Evolutionary conservation across 768 basidiomycete genomes (phyloP), one percentile per base, ranked within the genome.

Genomic region (Botryobasidium botryosum): DNA sequence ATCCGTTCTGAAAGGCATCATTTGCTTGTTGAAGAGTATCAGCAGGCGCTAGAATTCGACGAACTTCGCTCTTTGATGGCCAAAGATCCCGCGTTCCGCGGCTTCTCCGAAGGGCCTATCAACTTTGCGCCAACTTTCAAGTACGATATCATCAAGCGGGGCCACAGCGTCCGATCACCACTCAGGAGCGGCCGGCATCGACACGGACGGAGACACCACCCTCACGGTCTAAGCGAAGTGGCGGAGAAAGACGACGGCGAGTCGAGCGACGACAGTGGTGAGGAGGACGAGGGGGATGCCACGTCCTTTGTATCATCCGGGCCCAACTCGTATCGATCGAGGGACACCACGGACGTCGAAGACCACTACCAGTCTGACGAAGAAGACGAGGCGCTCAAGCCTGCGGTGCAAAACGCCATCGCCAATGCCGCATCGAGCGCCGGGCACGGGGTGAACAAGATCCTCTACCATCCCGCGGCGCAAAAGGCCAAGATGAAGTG

Each of bases 111-210:
- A 59, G 85, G 70, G 0, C 62, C 67, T 0, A 94, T 94, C 48
- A 57, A 77, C 53, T 96, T 96, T 51, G 75, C 86, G 4, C 90
- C 90, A 0, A 94, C 91, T 0, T 96, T 91, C 70, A 94, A 94
- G 55, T 88, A 87, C 55, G 79, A 91, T 52, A 80, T 91, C 5
- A 59, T 74, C 44, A 70, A 74, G 58, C 68, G 65, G 17, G 53
- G 59, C 29, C 48, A 52, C 28, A 56, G 56, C 21, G 50, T 52
- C 4, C 45, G 56, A 5, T 40, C 31, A 35, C 31, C 33, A 6
- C 37, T 41, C 8, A 35, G 40, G 7, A 48, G 48, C 29, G n/a
- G n/a, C 60, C 61, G 38, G 61, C 56, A 51, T n/a, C 40, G 23
- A 26, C 35, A 46, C 15, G 32, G 41, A 45, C 33, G 39, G 32